Percentiles rank a stretch among this genome's conserved stretches.
These are phyloP conservation scores for Gossypium davidsonii DNA, from an alignment of 441 rosid genomes.

Conservation along the genomic window DNA sequence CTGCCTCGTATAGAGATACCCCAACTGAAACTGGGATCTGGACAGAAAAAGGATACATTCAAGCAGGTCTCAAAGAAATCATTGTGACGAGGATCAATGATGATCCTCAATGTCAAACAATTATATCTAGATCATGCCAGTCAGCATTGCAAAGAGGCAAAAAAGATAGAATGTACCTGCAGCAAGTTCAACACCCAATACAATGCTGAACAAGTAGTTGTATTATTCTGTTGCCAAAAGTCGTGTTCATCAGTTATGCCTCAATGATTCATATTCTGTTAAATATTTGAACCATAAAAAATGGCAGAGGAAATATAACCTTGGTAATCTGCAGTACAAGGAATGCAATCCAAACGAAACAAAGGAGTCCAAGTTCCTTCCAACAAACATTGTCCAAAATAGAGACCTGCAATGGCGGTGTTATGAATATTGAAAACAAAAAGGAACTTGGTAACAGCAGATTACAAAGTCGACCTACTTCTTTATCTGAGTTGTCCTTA, in stretches of 20 bases:
- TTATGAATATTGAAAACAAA: conserved; percentile 15
- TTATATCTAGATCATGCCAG: neutral
- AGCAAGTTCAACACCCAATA: conserved; percentile 54
- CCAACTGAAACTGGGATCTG: conserved; percentile 61
- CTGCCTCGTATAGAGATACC: conserved; percentile 51
- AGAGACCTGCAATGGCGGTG: conserved; percentile 27
- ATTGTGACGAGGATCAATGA: neutral
- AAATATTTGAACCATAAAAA: neutral
- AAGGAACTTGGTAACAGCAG: neutral
- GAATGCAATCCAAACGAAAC: conserved; percentile 56
- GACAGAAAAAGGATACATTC: conserved; percentile 2
- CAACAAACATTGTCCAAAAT: conserved; percentile 47
- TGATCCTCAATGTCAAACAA: neutral
- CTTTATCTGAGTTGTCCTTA: conserved; percentile 18
- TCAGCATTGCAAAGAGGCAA: neutral
- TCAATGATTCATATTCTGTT: neutral
- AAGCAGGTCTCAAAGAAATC: neutral
- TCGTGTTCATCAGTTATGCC: neutral
- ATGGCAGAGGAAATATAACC: conserved; percentile 25
- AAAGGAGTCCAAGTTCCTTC: conserved; percentile 61
- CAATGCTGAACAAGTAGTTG: conserved; percentile 44
- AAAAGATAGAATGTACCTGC: conserved; percentile 42
- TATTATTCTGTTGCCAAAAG: conserved; percentile 29
- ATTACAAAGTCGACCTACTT: conserved; percentile 25
- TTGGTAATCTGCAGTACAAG: conserved; percentile 51